A percentile compares a stretch with the other conserved stretches of the same genome.
These are phyloP conservation scores for Boletus rufocinnamomeus DNA, from an alignment of 768 basidiomycete species.

Conservation along the genomic window DNA sequence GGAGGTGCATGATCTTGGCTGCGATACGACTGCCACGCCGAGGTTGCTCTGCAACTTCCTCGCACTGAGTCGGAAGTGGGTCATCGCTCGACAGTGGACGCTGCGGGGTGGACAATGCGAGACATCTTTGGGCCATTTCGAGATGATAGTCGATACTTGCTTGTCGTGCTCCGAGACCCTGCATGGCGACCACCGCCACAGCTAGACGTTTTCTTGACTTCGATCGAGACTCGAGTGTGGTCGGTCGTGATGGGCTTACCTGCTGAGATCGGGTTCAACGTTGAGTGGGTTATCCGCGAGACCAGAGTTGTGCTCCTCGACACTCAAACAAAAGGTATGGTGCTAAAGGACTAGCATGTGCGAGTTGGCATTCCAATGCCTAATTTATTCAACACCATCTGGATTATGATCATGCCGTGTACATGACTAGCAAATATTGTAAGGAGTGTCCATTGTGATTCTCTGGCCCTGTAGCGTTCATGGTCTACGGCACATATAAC, in stretches of 20 bases:
- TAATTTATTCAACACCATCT: slow-evolving; percentile 4
- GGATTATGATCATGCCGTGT: not conserved
- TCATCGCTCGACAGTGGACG: slow-evolving; percentile 1
- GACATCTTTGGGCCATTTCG: slow-evolving; percentile 19
- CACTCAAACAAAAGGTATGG: not conserved
- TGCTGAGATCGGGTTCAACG: not conserved
- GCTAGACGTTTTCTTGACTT: not conserved
- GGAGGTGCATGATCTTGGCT: slow-evolving; percentile 18
- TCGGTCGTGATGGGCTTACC: not conserved
- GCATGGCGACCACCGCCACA: not conserved
- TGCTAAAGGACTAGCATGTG: too few relatives aligned
- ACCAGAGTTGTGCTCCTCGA: not conserved
- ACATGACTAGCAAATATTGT: too few relatives aligned
- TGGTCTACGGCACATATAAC: not conserved
- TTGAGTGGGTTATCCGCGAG: not conserved
- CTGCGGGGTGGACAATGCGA: slow-evolving; percentile 8
- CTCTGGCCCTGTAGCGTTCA: not conserved
- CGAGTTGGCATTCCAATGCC: not conserved
- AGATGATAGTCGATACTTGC: slow-evolving; percentile 25
- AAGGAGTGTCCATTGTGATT: too few relatives aligned
- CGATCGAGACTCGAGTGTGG: too few relatives aligned
- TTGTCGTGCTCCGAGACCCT: slow-evolving; percentile 17
- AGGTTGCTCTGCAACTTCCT: slow-evolving; percentile 8
- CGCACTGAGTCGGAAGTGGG: not conserved
- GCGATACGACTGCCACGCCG: slow-evolving; percentile 20